Evolutionary conservation across 129 eudicot species (phyloP), one percentile per base, ranked within the genome.

Genomic region (Tagetes patula): DNA sequence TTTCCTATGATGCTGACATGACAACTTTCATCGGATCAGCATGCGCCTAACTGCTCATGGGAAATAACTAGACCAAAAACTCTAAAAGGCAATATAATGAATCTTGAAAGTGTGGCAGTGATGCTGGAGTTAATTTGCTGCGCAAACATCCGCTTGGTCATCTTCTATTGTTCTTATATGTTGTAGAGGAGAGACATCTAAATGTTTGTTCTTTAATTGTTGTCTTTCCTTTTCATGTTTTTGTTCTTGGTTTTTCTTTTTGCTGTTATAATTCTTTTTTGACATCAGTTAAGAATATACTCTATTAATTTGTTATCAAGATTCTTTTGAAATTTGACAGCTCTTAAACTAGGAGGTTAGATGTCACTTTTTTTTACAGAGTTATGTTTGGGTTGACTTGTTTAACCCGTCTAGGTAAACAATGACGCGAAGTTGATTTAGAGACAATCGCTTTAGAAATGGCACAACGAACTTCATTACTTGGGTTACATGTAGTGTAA

Each of bases 1-100:
- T 77, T 89, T 89, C 84, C 77, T 89, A 47, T 89, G 82, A 88
- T 67, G 66, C 60, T 75, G 80, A 14, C 54, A 12, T 53, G 38
- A 65, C 65, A 30, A 27, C 27, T 67, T 33, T 74, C 39, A 70
- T 58, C 61, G 8, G 53, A 67, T 67, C 7, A 5, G 66, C 59
- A 42, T 32, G 66, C 55, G 62, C 67, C 73, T 31, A 38, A n/a
- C 45, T 38, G 65, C 80, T 75, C 72, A 69, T 75, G 82, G 62
- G 78, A 70, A 79, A 79, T 63, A 53, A 32, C 72, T 32, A 77
- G 76, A 62, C 46, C 46, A 34, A 32, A 20, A 20, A 20, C 27
- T 13, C 38, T 27, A 37, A 70, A 75, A 37, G 69, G 65, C 55
- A 69, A 58, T 31, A 40, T 41, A 30, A 20, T 34, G 70, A 59